Base-by-base conservation (phyloP, 164 flowering plant species). In the Protea cynaroides region DNA sequence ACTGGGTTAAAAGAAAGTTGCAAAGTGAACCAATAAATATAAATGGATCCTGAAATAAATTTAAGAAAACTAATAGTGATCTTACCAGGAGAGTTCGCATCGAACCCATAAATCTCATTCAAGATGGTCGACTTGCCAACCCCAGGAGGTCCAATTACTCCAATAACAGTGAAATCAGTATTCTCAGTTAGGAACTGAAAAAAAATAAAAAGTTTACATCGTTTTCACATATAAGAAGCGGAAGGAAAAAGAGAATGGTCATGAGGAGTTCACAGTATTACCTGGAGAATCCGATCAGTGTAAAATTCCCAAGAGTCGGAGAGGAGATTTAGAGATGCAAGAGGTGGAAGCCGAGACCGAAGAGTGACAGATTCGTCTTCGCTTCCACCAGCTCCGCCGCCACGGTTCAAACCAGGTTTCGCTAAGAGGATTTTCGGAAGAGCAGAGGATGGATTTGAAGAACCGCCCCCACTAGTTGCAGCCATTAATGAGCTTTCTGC, bases 221-320 rank as follows among this genome's bases (percentile, higher is more conserved):
- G 8, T 8, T 7, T 56, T 25, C 34, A 29, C 34, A 2, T 29
- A 29, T 29, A 29, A 5, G 34, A 29, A 15, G 54, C 54, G 1
- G 36, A 12, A 24, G 44, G 61, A 50, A 58, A 57, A 56, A 22
- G 15, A 34, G 44, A 36, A 62, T 9, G 58, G 24, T 15, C 4
- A 13, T 11, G 24, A 46, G 29, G 57, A n/a, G 34, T 29, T 29
- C 34, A 29, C 34, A 14, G 11, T 14, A 18, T 68, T 76, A 90
- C 97, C 22, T 96, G 92, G 36, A 92, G 85, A 59, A 85, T 72
- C 38, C 96, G 92, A 72, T 92, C 96, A 51, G 76, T 65, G 82
- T 86, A 87, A 53, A 89, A 77, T 44, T 89, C 96, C 96, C 96
- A 87, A 14, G 94, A 82, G 21, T 89, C 97, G 8, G 97, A 89